A percentile compares a stretch with the other conserved stretches of the same genome.
Conservation (phyloP, 1,139 yeast species). For the Groenewaldozyma auringiensis region DNA sequence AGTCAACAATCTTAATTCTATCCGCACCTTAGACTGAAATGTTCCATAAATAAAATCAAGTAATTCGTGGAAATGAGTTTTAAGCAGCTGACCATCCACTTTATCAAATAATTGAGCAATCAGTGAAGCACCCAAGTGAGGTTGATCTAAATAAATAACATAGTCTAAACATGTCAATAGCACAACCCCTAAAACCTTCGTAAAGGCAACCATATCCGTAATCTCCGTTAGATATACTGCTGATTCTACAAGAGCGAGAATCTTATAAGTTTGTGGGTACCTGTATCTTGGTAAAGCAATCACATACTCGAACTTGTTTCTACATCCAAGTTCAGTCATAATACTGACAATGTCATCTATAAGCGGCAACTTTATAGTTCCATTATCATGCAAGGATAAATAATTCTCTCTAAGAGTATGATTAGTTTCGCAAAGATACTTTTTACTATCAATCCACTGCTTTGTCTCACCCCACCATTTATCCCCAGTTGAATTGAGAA, state of each 20-base stretch:
- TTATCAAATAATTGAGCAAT: not conserved
- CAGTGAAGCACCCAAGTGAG: not conserved
- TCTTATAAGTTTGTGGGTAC: not conserved
- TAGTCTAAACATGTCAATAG: not conserved
- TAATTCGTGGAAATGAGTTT: not conserved
- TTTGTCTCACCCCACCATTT: not conserved
- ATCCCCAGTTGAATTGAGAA: not conserved
- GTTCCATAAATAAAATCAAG: not conserved
- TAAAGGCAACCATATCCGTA: not conserved
- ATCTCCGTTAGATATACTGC: not conserved
- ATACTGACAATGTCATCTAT: not conserved
- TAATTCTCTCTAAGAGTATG: not conserved
- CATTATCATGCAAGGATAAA: not conserved
- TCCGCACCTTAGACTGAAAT: not conserved
- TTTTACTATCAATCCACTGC: not conserved
- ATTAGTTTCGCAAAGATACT: not conserved
- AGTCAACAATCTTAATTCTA: not conserved
- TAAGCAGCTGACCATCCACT: not conserved
- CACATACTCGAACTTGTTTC: not conserved
- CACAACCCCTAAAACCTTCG: not conserved
- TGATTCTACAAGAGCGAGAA: not conserved
- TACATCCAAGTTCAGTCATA: not conserved
- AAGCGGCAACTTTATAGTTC: not conserved
- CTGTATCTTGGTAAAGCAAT: not conserved
- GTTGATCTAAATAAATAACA: not conserved